A percentile compares a stretch with the other conserved stretches of the same genome.
Evolutionary conservation across 169 alveolate genomes (phyloP).

Genomic region (Plasmodium fragile): DNA sequence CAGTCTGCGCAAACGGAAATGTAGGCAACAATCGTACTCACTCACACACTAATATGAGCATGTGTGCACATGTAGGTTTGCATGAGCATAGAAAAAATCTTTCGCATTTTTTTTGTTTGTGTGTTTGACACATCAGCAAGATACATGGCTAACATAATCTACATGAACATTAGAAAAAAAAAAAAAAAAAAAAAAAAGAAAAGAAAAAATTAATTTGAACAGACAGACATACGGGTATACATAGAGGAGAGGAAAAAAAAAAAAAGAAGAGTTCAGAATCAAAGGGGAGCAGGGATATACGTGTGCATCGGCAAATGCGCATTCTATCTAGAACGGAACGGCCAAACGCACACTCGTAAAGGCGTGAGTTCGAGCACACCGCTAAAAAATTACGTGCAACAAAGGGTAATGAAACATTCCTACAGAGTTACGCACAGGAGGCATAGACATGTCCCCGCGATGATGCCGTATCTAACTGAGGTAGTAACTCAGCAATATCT

Average conservation of each 20-base stretch:
- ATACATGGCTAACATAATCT: background rate
- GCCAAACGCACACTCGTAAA: background rate
- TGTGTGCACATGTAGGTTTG: background rate
- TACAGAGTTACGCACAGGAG: background rate
- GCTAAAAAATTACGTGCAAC: background rate
- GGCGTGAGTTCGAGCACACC: background rate
- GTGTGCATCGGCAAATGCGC: background rate
- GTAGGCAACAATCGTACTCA: background rate
- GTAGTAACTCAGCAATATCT: constrained; percentile 33
- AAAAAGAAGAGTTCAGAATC: background rate
- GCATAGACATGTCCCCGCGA: background rate
- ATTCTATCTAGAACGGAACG: background rate
- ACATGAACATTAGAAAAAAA: background rate
- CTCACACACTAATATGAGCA: background rate
- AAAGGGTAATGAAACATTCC: background rate
- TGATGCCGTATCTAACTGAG: background rate
- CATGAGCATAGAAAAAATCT: background rate
- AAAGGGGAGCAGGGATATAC: background rate
- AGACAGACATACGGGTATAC: background rate
- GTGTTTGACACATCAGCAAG: background rate
- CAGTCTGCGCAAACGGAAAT: background rate
- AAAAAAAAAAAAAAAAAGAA: background rate
- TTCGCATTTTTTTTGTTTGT: background rate
- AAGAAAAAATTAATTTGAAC: background rate
- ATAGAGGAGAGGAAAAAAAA: background rate